Evolutionary conservation across 768 basidiomycete genomes (phyloP).

Genomic region (Ramaria rubella): DNA sequence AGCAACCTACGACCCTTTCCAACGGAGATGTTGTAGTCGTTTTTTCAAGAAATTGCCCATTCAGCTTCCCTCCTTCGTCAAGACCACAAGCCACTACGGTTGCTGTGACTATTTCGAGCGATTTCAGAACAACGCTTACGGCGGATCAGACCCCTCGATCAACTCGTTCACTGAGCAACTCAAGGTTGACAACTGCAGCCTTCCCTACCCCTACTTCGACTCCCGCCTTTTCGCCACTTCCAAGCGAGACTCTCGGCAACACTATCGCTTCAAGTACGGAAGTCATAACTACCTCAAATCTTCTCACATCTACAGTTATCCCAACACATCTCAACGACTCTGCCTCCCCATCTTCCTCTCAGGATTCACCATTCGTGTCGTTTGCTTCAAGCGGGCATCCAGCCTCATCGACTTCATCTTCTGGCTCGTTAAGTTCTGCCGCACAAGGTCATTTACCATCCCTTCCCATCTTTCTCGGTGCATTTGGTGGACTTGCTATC

Average conservation of each 20-base stretch:
- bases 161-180: neutral
- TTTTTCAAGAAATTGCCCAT: slow-evolving; percentile 1
- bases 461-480: slow-evolving; percentile 6
- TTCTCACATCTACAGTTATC: neutral
- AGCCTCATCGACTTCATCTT: neutral
- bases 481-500: slow-evolving; percentile 4
- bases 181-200: neutral
- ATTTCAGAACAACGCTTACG: neutral
- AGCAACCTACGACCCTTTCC: neutral
- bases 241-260: no score
- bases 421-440: neutral
- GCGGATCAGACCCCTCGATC: neutral
- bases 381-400: neutral
- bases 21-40: neutral
- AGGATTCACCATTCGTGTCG: neutral
- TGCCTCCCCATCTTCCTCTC: no score
- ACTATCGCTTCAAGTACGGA: neutral
- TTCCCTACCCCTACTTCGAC: neutral
- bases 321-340: neutral
- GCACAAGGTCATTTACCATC: neutral
- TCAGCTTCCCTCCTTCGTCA: neutral
- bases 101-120: neutral
- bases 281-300: neutral
- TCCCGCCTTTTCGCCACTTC: neutral
- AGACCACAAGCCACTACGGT: neutral